Conservation (phyloP, 495 filamentous ascomycete species). For the Glonium stellatum region DNA sequence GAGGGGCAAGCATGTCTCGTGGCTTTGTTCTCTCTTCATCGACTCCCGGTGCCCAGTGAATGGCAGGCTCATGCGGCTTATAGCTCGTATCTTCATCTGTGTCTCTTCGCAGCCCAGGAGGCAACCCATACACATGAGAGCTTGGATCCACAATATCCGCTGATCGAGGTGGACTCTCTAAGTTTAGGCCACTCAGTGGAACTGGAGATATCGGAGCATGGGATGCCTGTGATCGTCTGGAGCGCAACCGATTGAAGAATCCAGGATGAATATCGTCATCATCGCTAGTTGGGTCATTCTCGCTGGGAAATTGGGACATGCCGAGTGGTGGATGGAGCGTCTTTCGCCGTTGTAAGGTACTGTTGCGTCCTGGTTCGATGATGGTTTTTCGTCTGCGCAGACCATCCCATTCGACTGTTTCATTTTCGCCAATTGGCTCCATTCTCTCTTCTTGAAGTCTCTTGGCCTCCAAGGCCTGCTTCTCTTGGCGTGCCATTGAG, state of each 20-base stretch:
- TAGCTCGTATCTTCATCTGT: conserved; percentile 44
- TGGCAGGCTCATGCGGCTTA: conserved; percentile 43
- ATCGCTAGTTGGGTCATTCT: conserved; percentile 28
- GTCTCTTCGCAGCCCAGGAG: conserved; percentile 17
- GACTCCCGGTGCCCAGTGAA: conserved; percentile 40
- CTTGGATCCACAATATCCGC: conserved; percentile 7
- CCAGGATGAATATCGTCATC: conserved; percentile 48
- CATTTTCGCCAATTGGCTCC: conserved; percentile 66
- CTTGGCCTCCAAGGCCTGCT: conserved; percentile 73
- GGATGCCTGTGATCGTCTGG: conserved; percentile 13
- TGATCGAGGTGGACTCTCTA: not conserved
- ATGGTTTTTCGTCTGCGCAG: conserved; percentile 76
- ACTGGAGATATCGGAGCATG: conserved; percentile 7
- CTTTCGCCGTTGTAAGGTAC: conserved; percentile 40
- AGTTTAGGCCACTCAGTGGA: conserved; percentile 8
- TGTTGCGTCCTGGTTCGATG: conserved; percentile 38
- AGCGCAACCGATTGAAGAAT: conserved; percentile 42
- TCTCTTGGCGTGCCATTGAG: conserved; percentile 66
- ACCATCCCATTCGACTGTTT: conserved; percentile 88
- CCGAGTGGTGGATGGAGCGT: conserved; percentile 75
- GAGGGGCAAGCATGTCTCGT: conserved; percentile 37
- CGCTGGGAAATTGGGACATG: conserved; percentile 74
- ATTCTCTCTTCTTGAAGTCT: conserved; percentile 76
- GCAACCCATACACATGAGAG: conserved; percentile 30
- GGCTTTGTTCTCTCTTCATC: conserved; percentile 28